Evolutionary conservation across 495 filamentous ascomycete genomes (phyloP), one percentile per base, ranked within the genome.

Genomic region (Eremomyces bilateralis): DNA sequence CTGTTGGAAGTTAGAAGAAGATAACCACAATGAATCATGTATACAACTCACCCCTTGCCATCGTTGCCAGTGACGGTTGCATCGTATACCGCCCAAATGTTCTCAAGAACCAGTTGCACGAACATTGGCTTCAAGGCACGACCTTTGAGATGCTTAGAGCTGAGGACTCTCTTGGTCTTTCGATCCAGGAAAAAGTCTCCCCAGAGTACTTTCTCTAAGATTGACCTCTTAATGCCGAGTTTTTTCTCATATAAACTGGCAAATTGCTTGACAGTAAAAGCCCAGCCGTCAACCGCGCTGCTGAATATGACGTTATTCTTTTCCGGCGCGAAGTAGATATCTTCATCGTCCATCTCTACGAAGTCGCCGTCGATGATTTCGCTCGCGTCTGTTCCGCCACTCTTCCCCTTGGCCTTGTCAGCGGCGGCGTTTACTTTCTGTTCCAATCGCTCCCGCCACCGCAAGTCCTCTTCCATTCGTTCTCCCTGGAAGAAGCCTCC

Each of bases 271-370:
- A 92, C 67, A 0, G 88, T 99, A 43, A 95, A 99, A 1, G 88
- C 88, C 88, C 88, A 99, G 22, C 90, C 88, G 48, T 99, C 88
- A 33, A 92, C 75, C 19, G 88, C 88, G 48, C 83, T 93, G 59
- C 82, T 80, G 45, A 99, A 99, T 38, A 99, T 94, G 50, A 99
- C 88, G 48, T 99, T 99, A 43, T 93, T 88, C 47, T 85, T 92
- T 51, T 95, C 90, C 0, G 88, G 88, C 5, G 84, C 80, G 57
- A 99, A 99, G 52, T 99, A 99, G 21, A 99, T 67, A 50, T 92
- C 84, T 46, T 95, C 88, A 50, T 99, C 88, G 47, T 95, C 88
- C 45, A 71, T 74, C 48, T 94, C 88, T 50, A 93, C 73, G 39
- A 80, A 99, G 5, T 53, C 54, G n/a, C n/a, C n/a, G n/a, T n/a